Conservation (phyloP, 306 rosid genomes). For the Canavalia ensiformis region DNA sequence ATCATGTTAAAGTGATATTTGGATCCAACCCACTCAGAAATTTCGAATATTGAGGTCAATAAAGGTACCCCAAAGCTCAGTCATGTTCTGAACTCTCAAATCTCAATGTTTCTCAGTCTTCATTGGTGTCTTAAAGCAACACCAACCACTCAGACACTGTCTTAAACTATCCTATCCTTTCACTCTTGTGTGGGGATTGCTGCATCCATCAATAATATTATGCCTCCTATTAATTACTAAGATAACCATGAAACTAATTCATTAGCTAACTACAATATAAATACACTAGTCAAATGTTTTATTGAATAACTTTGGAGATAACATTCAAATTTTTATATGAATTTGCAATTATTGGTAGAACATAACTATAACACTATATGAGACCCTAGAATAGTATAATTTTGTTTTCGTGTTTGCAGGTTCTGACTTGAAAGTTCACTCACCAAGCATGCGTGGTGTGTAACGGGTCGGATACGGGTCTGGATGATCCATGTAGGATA, state of each 20-base stretch:
- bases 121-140: slow-evolving; percentile 42
- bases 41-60: slow-evolving; percentile 40
- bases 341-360: no score
- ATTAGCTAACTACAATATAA: no score
- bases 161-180: slow-evolving; percentile 26
- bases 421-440: background rate
- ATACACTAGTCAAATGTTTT: no score
- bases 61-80: slow-evolving; percentile 54
- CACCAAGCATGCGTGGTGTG: background rate
- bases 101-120: slow-evolving; percentile 44
- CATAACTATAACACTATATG: no score
- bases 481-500: background rate
- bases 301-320: no score
- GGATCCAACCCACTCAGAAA: slow-evolving; percentile 20
- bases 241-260: no score
- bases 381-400: no score
- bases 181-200: slow-evolving; percentile 35
- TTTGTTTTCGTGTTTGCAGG: background rate
- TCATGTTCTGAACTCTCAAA: slow-evolving; percentile 32
- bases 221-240: no score
- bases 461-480: slow-evolving; percentile 21
- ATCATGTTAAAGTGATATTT: slow-evolving; percentile 38
- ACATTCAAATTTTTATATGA: no score
- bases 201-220: background rate
- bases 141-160: slow-evolving; percentile 15